Evolutionary conservation across 129 eudicot species (phyloP), one percentile per base, ranked within the genome.

Genomic region (Ambrosia trifida): DNA sequence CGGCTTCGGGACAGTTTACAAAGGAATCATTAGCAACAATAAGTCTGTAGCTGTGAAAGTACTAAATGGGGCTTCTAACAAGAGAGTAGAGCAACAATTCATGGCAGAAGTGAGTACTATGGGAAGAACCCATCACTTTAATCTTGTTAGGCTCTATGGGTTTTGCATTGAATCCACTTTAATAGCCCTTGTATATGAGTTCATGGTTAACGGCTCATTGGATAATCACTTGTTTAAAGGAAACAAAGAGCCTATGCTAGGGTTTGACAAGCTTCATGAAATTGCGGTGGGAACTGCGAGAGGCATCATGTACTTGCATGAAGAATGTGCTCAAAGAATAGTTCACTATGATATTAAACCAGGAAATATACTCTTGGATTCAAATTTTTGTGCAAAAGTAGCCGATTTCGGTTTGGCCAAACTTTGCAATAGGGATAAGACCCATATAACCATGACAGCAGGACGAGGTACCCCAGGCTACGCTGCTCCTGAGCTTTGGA

Each of bases 271-370:
- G 47, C 68, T 75, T 3, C 31, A 75, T 1, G 64, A 75, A 30
- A 56, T 64, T n/a, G 80, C 77, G 0, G 5, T 80, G 4, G 77
- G 84, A 11, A 64, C 77, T 0, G 77, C 84, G 36, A 75, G 53
- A 80, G 74, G 84, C 3, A 75, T 80, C 18, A 54, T 70, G 0
- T 75, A 80, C 11, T 75, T 75, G 30, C 84, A 80, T 9, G 77
- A 80, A 64, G 80, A 75, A 3, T 69, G 80, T 49, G 77, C 75
- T 3, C 74, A 75, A 1, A 50, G 73, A 66, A 74, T 63, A 28
- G 60, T 68, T 28, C 83, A 79, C 19, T 79, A 74, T 28, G 83
- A 79, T 43, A 79, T 74, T n/a, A 74, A 79, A 38, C 83, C 79
- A 4, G 76, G 76, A 31, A 62, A 40, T 4, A 12, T 36, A 28